A percentile compares a stretch with the other conserved stretches of the same genome.
Conservation (phyloP, 805 yeast species). For the Saturnispora hagleri region DNA sequence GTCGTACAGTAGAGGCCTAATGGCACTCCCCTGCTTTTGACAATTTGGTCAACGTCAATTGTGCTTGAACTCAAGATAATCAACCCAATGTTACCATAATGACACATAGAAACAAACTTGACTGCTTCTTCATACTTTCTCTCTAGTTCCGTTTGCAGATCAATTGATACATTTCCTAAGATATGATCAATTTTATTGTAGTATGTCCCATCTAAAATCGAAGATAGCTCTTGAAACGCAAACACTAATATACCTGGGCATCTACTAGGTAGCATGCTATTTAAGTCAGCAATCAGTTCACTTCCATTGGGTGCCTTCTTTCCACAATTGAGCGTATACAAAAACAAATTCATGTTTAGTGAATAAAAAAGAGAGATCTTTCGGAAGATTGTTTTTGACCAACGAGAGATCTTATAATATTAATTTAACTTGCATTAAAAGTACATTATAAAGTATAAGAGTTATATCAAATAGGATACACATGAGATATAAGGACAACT, state of each 20-base stretch:
- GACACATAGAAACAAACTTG: constrained; percentile 34
- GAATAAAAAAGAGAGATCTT: not conserved
- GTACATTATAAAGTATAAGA: not conserved
- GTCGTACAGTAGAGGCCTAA: constrained; percentile 55
- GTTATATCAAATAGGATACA: not conserved
- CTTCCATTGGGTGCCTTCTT: constrained; percentile 30
- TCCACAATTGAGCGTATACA: constrained; percentile 49
- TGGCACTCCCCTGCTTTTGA: constrained; percentile 27
- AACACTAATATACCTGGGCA: constrained; percentile 44
- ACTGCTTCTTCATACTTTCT: constrained; percentile 21
- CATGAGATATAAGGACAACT: not conserved
- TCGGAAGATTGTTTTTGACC: not conserved
- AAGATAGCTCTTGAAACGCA: constrained; percentile 59
- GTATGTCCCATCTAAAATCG: constrained; percentile 46
- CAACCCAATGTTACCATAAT: constrained; percentile 51
- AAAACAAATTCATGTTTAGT: constrained; percentile 1
- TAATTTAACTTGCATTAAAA: no score
- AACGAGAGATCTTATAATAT: not conserved
- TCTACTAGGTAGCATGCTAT: constrained; percentile 6
- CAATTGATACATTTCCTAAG: not conserved
- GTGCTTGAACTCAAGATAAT: constrained; percentile 38
- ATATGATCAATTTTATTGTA: constrained; percentile 28
- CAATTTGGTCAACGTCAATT: constrained; percentile 17
- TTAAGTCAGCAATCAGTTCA: constrained; percentile 24
- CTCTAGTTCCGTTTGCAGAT: not conserved